Conservation (phyloP, 352 stramenopile genomes). For the Globisporangium yorkense region DNA sequence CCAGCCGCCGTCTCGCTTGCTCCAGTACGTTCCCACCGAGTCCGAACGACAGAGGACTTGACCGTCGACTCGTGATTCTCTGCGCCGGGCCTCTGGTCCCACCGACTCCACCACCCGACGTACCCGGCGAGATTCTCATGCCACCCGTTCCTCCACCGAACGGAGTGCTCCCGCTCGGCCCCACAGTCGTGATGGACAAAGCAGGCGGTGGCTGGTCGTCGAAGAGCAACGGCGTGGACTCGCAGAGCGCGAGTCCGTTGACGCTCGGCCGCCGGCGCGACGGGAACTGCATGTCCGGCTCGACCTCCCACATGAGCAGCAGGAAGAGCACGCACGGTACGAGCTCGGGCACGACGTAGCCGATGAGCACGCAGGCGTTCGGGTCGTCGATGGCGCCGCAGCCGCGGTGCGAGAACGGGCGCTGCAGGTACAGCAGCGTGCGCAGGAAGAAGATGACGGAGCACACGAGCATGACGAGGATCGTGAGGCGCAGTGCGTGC, state of each 20-base stretch:
- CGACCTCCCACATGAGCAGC: slow-evolving; percentile 83
- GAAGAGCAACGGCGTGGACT: slow-evolving; percentile 15
- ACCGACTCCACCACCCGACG: slow-evolving; percentile 2
- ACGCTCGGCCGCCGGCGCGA: slow-evolving; percentile 45
- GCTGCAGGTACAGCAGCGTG: slow-evolving; percentile 78
- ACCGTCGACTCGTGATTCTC: slow-evolving; percentile 22
- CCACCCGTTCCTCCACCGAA: slow-evolving; percentile 12
- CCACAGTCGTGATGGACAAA: slow-evolving; percentile 26
- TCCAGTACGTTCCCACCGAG: slow-evolving; percentile 50
- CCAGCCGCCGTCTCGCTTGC: slow-evolving; percentile 18
- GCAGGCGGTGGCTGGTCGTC: slow-evolving; percentile 25
- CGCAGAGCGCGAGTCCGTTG: slow-evolving; percentile 10
- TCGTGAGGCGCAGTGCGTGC: slow-evolving; percentile 64
- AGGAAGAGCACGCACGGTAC: slow-evolving; percentile 73
- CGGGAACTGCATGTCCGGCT: slow-evolving; percentile 63
- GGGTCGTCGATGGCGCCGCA: slow-evolving; percentile 57
- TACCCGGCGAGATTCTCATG: slow-evolving; percentile 1
- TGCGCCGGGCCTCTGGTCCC: slow-evolving; percentile 11
- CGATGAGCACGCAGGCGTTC: slow-evolving; percentile 64
- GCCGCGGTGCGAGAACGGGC: slow-evolving; percentile 66
- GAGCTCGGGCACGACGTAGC: slow-evolving; percentile 67
- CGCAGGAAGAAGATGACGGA: slow-evolving; percentile 60
- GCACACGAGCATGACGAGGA: slow-evolving; percentile 64
- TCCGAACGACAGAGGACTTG: slow-evolving; percentile 57
- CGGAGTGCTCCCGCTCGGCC: neutral